Conservation (phyloP, 2,329 filamentous ascomycete genomes). For the Penicillium sp. region DNA sequence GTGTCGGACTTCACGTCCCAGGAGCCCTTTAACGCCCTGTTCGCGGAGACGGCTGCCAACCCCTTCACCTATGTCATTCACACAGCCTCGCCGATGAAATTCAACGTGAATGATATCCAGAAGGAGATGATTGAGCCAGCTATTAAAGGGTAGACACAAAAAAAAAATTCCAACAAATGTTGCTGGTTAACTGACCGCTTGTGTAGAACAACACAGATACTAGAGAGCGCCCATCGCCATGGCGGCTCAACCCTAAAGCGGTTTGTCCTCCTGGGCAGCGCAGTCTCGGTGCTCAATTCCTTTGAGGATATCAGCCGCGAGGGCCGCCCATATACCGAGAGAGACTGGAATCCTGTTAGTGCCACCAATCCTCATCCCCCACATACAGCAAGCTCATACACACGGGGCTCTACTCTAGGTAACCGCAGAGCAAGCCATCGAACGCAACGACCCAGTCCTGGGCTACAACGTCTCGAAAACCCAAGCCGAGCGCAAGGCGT, state of each 20-base stretch:
- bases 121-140: conserved; percentile 63
- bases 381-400: too few relatives aligned
- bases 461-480: too few relatives aligned
- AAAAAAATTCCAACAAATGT: neutral
- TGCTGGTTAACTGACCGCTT: neutral
- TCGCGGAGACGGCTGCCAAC: too few relatives aligned
- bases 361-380: neutral
- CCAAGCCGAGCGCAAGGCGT: too few relatives aligned
- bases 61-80: too few relatives aligned
- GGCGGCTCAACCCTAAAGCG: conserved; percentile 21
- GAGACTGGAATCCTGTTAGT: conserved; percentile 27
- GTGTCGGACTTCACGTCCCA: too few relatives aligned
- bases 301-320: conserved; percentile 25
- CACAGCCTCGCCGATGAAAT: conserved; percentile 62
- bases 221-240: conserved; percentile 18
- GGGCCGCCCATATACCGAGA: conserved; percentile 31
- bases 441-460: too few relatives aligned
- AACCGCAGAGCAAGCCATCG: too few relatives aligned
- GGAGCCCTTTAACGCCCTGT: too few relatives aligned
- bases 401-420: too few relatives aligned
- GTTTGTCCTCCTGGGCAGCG: conserved; percentile 44
- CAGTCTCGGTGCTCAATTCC: conserved; percentile 35
- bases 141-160: conserved; percentile 40
- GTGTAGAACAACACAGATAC: conserved; percentile 24
- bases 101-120: conserved; percentile 39